phyloP scores from a whole-genome alignment of 768 basidiomycete species.

The Termitomyces sp. region DNA sequence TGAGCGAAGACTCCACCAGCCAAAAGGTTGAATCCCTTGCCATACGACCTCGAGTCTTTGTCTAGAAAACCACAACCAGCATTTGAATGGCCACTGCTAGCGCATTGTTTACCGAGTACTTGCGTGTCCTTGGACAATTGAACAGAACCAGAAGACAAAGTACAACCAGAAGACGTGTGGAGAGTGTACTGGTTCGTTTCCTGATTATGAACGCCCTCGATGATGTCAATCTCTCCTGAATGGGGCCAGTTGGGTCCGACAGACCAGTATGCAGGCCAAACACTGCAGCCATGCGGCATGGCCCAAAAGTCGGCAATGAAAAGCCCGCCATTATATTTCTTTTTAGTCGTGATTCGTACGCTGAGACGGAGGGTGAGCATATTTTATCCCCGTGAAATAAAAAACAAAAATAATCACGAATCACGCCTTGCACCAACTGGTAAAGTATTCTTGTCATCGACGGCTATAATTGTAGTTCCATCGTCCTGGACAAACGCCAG shows the following conservation, averaged over 20 bases:
- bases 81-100: slow-evolving; percentile 35
- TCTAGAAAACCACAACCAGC: slow-evolving; percentile 50
- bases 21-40: slow-evolving; percentile 40
- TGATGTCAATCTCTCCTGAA: slow-evolving; percentile 65
- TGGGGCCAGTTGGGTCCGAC: slow-evolving; percentile 51
- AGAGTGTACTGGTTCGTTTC: slow-evolving; percentile 60
- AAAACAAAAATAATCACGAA: slow-evolving; percentile 36
- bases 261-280: slow-evolving; percentile 56
- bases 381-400: not conserved
- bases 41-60: slow-evolving; percentile 33
- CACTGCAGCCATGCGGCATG: slow-evolving; percentile 71
- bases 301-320: slow-evolving; percentile 71
- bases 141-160: slow-evolving; percentile 24
- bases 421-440: slow-evolving; percentile 50
- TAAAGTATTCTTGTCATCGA: slow-evolving; percentile 53
- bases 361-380: slow-evolving; percentile 49
- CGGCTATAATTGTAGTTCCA: slow-evolving; percentile 55
- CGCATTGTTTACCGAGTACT: slow-evolving; percentile 32
- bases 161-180: slow-evolving; percentile 50
- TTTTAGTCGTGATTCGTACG: slow-evolving; percentile 65
- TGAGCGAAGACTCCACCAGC: slow-evolving; percentile 55
- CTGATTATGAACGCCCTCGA: slow-evolving; percentile 69
- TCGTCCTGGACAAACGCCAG: slow-evolving; percentile 63
- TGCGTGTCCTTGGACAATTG: slow-evolving; percentile 19
- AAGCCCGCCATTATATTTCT: slow-evolving; percentile 60